Evolutionary conservation across 192 early-diverging fungal species (phyloP).

Genomic region (Mortierella antarctica): DNA sequence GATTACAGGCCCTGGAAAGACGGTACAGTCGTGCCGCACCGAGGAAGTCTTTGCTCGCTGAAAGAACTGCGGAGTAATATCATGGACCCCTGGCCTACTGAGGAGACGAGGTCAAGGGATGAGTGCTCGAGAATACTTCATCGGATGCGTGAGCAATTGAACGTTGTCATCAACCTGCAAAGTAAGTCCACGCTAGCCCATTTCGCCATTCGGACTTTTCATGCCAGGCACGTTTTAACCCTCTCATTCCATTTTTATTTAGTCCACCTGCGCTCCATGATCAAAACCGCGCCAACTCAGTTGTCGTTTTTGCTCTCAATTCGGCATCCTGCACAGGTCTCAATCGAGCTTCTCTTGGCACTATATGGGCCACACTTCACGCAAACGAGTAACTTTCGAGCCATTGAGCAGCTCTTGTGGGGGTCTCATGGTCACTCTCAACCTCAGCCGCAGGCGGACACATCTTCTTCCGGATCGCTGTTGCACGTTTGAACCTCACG

Average conservation of each 20-base stretch:
- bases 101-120: constrained; percentile 34
- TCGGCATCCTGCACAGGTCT: constrained; percentile 47
- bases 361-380: constrained; percentile 48
- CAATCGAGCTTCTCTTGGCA: constrained; percentile 37
- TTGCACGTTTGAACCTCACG: too few species aligned
- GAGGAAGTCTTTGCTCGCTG: constrained; percentile 23
- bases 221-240: neutral
- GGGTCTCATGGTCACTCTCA: constrained; percentile 10
- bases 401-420: constrained; percentile 48
- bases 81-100: constrained; percentile 43
- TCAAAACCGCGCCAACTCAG: constrained; percentile 49
- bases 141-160: constrained; percentile 53
- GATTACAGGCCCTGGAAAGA: constrained; percentile 53
- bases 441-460: neutral
- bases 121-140: constrained; percentile 44
- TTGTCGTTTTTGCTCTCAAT: constrained; percentile 50
- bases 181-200: constrained; percentile 15
- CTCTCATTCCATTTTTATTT: neutral
- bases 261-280: constrained; percentile 50
- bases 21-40: constrained; percentile 23
- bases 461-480: neutral
- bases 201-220: neutral
- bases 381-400: constrained; percentile 39
- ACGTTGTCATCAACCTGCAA: constrained; percentile 51
- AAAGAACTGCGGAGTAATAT: constrained; percentile 26